phyloP scores from a whole-genome alignment of 2,329 filamentous ascomycete species.

The Colletotrichum cereale region DNA sequence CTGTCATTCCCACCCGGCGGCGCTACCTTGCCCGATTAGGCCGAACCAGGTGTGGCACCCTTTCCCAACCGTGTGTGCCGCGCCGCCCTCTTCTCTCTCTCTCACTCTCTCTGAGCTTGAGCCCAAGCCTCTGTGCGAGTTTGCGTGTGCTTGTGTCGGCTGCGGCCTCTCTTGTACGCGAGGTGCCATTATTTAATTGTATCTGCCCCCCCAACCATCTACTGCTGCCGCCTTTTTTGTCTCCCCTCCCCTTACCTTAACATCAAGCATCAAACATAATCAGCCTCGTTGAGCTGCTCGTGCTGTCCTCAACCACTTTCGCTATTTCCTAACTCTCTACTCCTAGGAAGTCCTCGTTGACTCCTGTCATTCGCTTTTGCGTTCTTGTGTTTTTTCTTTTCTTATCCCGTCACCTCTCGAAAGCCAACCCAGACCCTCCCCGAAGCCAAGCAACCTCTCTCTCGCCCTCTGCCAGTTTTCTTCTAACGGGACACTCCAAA shows the following conservation, averaged over 20 bases:
- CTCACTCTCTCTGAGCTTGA: constrained; percentile 20
- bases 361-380: constrained; percentile 81
- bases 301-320: constrained; percentile 55
- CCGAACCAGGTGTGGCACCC: constrained; percentile 35
- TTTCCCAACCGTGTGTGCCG: constrained; percentile 30
- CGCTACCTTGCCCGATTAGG: constrained; percentile 33
- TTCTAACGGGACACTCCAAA: constrained; percentile 40
- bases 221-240: constrained; percentile 50
- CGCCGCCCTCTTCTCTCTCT: too few relatives aligned
- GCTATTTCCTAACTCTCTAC: constrained; percentile 58
- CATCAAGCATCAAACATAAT: constrained; percentile 34
- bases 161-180: constrained; percentile 27
- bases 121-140: constrained; percentile 13
- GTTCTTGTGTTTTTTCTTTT: constrained; percentile 58
- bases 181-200: constrained; percentile 40
- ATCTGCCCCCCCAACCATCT: constrained; percentile 52
- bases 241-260: constrained; percentile 49
- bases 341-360: constrained; percentile 78
- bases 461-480: constrained; percentile 35
- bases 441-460: constrained; percentile 43
- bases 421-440: constrained; percentile 43
- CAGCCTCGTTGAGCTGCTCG: constrained; percentile 41
- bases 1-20: constrained; percentile 33
- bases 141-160: constrained; percentile 18
- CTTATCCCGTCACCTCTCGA: constrained; percentile 46